Base-by-base conservation (phyloP, 495 filamentous ascomycete genomes). In the Penicillium nucicola region DNA sequence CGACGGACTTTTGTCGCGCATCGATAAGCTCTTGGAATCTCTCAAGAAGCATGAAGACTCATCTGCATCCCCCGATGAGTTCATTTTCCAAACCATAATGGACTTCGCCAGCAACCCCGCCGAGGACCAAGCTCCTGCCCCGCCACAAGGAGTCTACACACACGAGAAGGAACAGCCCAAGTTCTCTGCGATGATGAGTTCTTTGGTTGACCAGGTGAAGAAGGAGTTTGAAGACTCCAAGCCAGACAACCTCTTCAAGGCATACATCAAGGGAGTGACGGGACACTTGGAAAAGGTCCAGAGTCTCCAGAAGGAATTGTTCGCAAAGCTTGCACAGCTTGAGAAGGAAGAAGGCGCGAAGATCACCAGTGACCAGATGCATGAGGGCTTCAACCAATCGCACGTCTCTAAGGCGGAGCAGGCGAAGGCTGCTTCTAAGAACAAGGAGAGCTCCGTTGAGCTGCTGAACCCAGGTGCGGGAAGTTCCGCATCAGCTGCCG, bases 161-260 rank as follows among this genome's bases (percentile, higher is more conserved):
- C 72, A 89, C 51, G 82, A 85, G 56, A 75, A 78, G 54, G 85
- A 91, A 58, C 82, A 86, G 47, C 90, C 90, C 1, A 87, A 85
- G 5, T 98, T 95, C 62, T 92, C 89, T 14, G 87, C 90, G 71
- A 97, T 98, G 93, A 91, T 97, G 87, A 87, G 89, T 23, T 80
- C 84, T 5, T 58, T 98, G 54, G 80, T 97, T 6, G 93, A 98
- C 59, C 88, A 96, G 64, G 91, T 97, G 22, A 97, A 97, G 75
- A 87, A 87, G 66, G 84, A 90, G 35, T 78, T 96, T 12, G 88
- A 89, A 34, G 84, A 88, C 47, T 81, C 84, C 45, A 77, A 79
- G 10, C 74, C 71, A 4, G 71, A 82, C 28, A 80, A 86, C 53
- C 73, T 86, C 28, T 86, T 85, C 55, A 72, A 82, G 22, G 84